phyloP scores from a whole-genome alignment of 179 eudicot species.

The Dionaea muscipula region DNA sequence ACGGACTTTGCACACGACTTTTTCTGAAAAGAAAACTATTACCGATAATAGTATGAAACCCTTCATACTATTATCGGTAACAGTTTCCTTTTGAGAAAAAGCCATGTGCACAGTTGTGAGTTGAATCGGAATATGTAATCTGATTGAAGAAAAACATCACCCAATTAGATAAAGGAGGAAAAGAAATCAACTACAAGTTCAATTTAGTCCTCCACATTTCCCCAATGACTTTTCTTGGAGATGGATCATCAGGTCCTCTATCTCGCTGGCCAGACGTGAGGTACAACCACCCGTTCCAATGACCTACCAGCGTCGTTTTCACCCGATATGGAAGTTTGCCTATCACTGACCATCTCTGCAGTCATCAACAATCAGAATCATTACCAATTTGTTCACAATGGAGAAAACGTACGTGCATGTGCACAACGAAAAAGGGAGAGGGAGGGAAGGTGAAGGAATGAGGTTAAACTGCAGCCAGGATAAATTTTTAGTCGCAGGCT shows the following conservation, averaged over 20 bases:
- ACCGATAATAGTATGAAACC: no score
- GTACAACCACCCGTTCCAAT: conserved; percentile 35
- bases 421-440: no score
- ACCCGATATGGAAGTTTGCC: conserved; percentile 31
- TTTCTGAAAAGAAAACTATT: no score
- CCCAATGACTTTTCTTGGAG: conserved; percentile 23
- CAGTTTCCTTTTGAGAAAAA: no score
- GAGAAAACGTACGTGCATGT: not conserved
- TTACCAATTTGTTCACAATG: no score
- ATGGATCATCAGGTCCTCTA: conserved; percentile 33
- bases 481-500: no score
- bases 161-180: not conserved
- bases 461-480: no score
- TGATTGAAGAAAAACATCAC: not conserved
- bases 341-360: conserved; percentile 35
- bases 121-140: no score
- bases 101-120: no score
- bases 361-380: not conserved
- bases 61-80: no score
- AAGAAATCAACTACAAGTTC: conserved; percentile 12
- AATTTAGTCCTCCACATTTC: conserved; percentile 34
- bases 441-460: no score
- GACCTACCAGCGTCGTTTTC: conserved; percentile 32
- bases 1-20: no score
- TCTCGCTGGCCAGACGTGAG: conserved; percentile 39